A percentile compares a stretch with the other conserved stretches of the same genome.
These are phyloP conservation scores for Passiflora organensis DNA, from an alignment of 345 rosid genomes.

Conservation along the genomic window DNA sequence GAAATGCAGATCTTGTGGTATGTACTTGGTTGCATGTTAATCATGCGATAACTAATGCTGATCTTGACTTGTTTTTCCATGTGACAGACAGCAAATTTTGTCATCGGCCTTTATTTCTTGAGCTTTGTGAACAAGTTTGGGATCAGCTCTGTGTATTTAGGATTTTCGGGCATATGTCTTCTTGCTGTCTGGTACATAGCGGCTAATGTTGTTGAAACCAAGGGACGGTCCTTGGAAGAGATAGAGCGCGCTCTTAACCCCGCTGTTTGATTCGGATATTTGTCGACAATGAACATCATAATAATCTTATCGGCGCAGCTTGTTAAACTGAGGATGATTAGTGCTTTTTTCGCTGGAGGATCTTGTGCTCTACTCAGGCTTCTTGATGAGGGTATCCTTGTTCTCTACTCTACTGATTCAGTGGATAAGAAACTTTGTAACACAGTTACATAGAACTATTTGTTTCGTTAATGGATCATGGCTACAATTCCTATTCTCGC, in stretches of 20 bases:
- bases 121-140: slow-evolving; percentile 87
- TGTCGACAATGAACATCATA: neutral
- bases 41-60: neutral
- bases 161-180: slow-evolving; percentile 69
- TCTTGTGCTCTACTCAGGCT: neutral
- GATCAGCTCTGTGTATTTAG: slow-evolving; percentile 85
- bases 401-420: neutral
- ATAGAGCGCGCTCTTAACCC: slow-evolving; percentile 80
- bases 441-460: neutral
- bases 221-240: slow-evolving; percentile 93
- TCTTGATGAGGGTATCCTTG: neutral
- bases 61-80: slow-evolving; percentile 6
- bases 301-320: slow-evolving; percentile 17
- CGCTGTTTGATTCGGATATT: slow-evolving; percentile 19
- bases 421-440: too few relatives aligned
- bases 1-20: neutral
- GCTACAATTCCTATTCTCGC: too few relatives aligned
- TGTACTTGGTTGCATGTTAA: neutral
- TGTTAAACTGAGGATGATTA: neutral
- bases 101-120: slow-evolving; percentile 87
- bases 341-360: neutral
- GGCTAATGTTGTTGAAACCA: slow-evolving; percentile 80
- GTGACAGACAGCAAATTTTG: slow-evolving; percentile 78
- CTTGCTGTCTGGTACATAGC: slow-evolving; percentile 80
- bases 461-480: too few relatives aligned